Base-by-base conservation (phyloP, 306 rosid species). In the Corylus avellana region DNA sequence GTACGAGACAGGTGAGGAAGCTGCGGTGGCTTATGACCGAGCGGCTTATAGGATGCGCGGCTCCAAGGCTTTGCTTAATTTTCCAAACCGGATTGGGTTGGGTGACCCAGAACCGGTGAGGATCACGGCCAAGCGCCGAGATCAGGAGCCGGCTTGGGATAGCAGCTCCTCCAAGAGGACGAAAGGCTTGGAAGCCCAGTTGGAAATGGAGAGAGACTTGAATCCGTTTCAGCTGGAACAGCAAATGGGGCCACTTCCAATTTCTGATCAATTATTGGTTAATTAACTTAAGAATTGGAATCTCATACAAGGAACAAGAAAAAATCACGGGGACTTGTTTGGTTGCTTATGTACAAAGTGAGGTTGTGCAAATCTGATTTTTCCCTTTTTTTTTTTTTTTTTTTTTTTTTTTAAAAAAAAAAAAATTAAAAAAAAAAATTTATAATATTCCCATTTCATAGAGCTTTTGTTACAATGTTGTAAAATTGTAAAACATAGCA, bases 1-100 rank as follows among this genome's bases (percentile, higher is more conserved):
- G 4, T 87, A 90, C 78, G 85, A 84, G 81, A 90, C 90, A 8
- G 86, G 90, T 0, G 91, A 90, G 82, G 90, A 86, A 11, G 93
- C 93, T 1, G 93, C 93, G 20, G 37, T 84, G 76, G 93, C 93
- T 62, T 86, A 90, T 56, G 93, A 90, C 32, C 80, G 82, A 39
- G 93, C 93, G 6, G 93, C 93, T 29, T 86, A 78, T 58, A 46
- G 46, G 55, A 74, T 90, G 62, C 88, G 93, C 18, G 93, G 90
- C 48, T 67, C 86, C 6, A 90, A 88, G 84, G 93, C 93, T 47
- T 56, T 87, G 83, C 85, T 90, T 25, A 90, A 90, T 72, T 90
- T 90, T 32, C 93, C 93, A 0, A 88, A 84, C 50, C 85, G 82
- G 42, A 78, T 90, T 46, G 90, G 84, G n/a, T 81, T 85, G 35